Evolutionary conservation across 495 filamentous ascomycete species (phyloP).

Genomic region (Neurospora sp.): DNA sequence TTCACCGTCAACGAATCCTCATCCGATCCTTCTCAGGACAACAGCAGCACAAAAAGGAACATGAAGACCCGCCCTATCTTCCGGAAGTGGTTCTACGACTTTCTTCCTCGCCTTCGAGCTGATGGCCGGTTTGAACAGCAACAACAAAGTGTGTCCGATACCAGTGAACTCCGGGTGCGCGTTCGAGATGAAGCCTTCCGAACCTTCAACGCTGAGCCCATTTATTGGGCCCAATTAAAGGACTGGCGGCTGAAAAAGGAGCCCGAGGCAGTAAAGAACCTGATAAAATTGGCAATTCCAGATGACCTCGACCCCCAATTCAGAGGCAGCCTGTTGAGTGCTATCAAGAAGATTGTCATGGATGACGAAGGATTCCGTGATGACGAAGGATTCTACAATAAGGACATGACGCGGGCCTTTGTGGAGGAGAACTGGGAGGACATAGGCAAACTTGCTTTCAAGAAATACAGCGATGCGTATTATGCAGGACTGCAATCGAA

Average conservation of each 20-base stretch:
- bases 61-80: conserved; percentile 39
- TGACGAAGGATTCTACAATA: conserved; percentile 28
- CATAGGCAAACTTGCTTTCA: conserved; percentile 24
- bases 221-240: conserved; percentile 16
- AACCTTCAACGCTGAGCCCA: conserved; percentile 18
- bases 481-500: conserved; percentile 13
- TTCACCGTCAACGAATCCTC: conserved; percentile 31
- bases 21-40: not conserved
- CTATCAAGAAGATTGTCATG: conserved; percentile 30
- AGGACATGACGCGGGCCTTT: conserved; percentile 23
- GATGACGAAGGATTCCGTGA: conserved; percentile 13
- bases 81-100: conserved; percentile 44
- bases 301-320: conserved; percentile 2
- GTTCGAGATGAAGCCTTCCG: conserved; percentile 27
- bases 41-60: conserved; percentile 38
- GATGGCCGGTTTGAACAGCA: conserved; percentile 14
- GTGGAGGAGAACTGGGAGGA: conserved; percentile 24
- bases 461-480: conserved; percentile 12
- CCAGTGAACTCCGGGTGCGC: conserved; percentile 11
- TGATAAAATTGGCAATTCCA: conserved; percentile 28
- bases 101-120: conserved; percentile 32
- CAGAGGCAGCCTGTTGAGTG: conserved; percentile 15
- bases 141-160: not conserved
- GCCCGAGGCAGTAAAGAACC: conserved; percentile 14
- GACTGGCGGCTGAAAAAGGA: conserved; percentile 22